Evolutionary conservation across 257 asterid genomes (phyloP).

Genomic region (Thymus mandschuricus): DNA sequence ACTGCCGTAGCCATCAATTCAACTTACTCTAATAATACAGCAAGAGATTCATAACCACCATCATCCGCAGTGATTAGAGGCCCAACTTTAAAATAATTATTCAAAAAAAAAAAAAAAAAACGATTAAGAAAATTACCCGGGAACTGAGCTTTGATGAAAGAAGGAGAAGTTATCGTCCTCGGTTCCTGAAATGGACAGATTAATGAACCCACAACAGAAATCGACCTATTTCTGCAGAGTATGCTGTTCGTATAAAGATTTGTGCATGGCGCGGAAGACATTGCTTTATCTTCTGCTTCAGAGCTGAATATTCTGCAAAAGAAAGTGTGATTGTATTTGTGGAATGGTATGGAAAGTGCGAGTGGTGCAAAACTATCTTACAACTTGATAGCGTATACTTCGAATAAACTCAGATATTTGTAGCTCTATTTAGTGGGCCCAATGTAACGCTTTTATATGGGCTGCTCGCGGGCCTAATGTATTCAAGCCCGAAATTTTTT

Average conservation of each 20-base stretch:
- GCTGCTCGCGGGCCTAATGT: no score
- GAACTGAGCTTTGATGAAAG: constrained; percentile 43
- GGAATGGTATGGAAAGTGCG: no score
- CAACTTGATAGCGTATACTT: no score
- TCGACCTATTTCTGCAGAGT: constrained; percentile 38
- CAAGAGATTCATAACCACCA: constrained; percentile 1
- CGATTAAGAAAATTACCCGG: constrained; percentile 2
- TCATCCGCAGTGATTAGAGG: not conserved
- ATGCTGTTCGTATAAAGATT: constrained; percentile 27
- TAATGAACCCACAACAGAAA: constrained; percentile 40
- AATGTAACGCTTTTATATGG: no score
- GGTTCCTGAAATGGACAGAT: constrained; percentile 42
- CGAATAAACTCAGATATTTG: no score
- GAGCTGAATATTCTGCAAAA: not conserved
- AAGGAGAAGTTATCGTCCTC: constrained; percentile 24
- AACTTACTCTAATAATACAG: not conserved
- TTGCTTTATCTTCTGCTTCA: not conserved
- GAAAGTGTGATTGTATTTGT: not conserved
- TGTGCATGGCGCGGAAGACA: not conserved
- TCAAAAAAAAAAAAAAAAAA: not conserved
- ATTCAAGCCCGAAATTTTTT: no score
- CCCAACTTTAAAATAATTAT: not conserved
- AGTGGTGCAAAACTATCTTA: no score
- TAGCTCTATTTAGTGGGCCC: not conserved
- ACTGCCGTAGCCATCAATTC: not conserved